These are phyloP conservation scores for Tuber aestivum DNA, from an alignment of 495 filamentous ascomycete species.

Conservation along the genomic window DNA sequence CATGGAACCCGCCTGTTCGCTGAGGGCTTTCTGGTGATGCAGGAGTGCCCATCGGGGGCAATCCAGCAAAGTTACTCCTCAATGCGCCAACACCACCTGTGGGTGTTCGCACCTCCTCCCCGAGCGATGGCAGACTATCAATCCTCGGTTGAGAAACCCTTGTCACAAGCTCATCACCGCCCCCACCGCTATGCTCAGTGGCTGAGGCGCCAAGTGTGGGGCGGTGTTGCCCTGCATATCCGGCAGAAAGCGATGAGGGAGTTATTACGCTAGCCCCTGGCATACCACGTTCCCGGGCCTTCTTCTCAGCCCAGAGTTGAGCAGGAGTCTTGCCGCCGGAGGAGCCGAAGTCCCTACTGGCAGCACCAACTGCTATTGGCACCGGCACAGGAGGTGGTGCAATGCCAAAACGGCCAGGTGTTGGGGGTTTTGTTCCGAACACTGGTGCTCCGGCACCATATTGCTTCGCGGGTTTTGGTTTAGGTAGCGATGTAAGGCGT, in stretches of 20 bases:
- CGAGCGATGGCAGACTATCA: slow-evolving; percentile 48
- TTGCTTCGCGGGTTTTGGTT: slow-evolving; percentile 86
- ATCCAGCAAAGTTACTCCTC: slow-evolving; percentile 69
- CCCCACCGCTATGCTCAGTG: slow-evolving; percentile 58
- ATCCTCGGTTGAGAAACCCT: slow-evolving; percentile 52
- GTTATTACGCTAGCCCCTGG: slow-evolving; percentile 45
- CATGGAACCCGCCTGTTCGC: slow-evolving; percentile 39
- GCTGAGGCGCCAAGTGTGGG: slow-evolving; percentile 68
- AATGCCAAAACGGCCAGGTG: slow-evolving; percentile 61
- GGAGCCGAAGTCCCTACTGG: slow-evolving; percentile 88
- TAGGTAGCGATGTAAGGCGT: slow-evolving; percentile 79
- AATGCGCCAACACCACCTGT: slow-evolving; percentile 61
- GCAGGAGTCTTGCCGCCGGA: slow-evolving; percentile 93
- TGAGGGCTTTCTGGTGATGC: slow-evolving; percentile 42
- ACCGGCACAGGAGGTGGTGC: slow-evolving; percentile 49
- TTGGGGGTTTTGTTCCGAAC: slow-evolving; percentile 85
- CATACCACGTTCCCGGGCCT: slow-evolving; percentile 66
- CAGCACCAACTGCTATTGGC: slow-evolving; percentile 61
- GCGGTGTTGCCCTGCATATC: slow-evolving; percentile 83
- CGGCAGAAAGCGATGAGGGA: slow-evolving; percentile 48
- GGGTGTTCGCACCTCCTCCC: slow-evolving; percentile 50
- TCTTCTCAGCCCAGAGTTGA: slow-evolving; percentile 95
- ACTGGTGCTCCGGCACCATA: slow-evolving; percentile 62
- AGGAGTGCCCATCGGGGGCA: slow-evolving; percentile 59
- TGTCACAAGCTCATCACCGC: slow-evolving; percentile 43